These are phyloP conservation scores for Fusarium transvaalense DNA, from an alignment of 2,329 filamentous ascomycete genomes.

Conservation along the genomic window DNA sequence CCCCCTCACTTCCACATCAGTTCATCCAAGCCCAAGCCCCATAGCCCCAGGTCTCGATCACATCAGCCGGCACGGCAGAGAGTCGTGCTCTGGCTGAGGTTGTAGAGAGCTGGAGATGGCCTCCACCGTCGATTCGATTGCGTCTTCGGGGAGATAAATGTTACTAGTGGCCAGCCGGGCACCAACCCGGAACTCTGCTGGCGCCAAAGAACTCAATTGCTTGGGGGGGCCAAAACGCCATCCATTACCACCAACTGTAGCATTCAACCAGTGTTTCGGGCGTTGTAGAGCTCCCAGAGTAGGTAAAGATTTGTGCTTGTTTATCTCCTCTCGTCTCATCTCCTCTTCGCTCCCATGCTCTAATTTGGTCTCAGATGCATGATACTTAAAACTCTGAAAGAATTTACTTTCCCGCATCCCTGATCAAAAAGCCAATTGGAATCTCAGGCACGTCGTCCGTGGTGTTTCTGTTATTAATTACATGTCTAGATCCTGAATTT, in stretches of 20 bases:
- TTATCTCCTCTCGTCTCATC: neutral
- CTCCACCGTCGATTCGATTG: conserved; percentile 25
- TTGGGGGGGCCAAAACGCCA: conserved; percentile 23
- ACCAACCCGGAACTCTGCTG: conserved; percentile 34
- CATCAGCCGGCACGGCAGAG: conserved; percentile 6
- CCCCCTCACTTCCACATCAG: conserved; percentile 9
- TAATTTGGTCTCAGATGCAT: conserved; percentile 6
- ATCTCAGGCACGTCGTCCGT: neutral
- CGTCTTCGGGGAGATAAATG: conserved; percentile 23
- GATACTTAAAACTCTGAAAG: conserved; percentile 1
- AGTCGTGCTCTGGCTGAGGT: neutral
- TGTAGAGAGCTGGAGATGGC: conserved; percentile 4
- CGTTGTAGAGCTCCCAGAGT: conserved; percentile 2
- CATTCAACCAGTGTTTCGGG: conserved; percentile 22
- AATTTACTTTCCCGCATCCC: neutral
- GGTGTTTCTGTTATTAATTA: conserved; percentile 9
- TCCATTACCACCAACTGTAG: neutral
- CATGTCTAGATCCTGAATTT: conserved; percentile 1
- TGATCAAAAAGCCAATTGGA: conserved; percentile 25
- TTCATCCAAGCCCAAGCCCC: conserved; percentile 11
- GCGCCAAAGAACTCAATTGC: conserved; percentile 39
- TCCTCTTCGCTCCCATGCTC: neutral
- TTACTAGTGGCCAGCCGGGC: conserved; percentile 18
- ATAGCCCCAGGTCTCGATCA: conserved; percentile 32
- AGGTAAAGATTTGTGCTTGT: neutral